Base-by-base conservation (phyloP, 768 basidiomycete genomes). In the Naganishia randhawae region DNA sequence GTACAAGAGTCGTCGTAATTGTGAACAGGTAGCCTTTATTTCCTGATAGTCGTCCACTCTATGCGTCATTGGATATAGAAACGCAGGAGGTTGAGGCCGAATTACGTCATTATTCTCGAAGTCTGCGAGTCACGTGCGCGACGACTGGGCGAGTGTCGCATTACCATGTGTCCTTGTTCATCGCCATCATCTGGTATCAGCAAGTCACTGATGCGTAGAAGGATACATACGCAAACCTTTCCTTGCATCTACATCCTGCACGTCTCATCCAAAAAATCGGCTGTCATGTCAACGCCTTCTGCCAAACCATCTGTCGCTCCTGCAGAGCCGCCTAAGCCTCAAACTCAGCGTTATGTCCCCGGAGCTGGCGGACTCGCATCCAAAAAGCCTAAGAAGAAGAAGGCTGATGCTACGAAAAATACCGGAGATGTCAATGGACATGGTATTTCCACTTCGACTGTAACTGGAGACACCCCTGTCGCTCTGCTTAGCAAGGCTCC, bases 401-500 rank as follows among this genome's bases (percentile, higher is more conserved):
- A 61, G 57, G 32, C 39, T 14, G 33, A 22, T 13, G 39, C 57
- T 9, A 7, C 50, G 9, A 7, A 14, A 7, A 25, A 50, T 50
- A 19, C 50, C n/a, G 50, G 11, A 9, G 25, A 50, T 8, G 50
- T 50, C 2, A 55, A 13, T 22, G 45, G 45, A 48, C 45, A 55
- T 7, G 14, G 37, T 7, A 37, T 39, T 29, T 37, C 39, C 7
- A 42, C 57, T 10, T 31, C 57, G 3, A 61, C 57, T 10, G 11
- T 61, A 10, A 68, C 33, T 25, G 57, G 41, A 5, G 51, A 53
- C 13, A 65, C 50, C 10, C 62, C 62, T 8, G 68, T 69, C 51
- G 68, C 68, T 9, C 31, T 69, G n/a, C 50, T 69, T 17, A 31
- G 31, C n/a, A 45, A 63, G 35, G 68, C 57, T 13, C 68, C 68